Base-by-base conservation (phyloP, 805 yeast genomes). In the Hanseniaspora clermontiae region DNA sequence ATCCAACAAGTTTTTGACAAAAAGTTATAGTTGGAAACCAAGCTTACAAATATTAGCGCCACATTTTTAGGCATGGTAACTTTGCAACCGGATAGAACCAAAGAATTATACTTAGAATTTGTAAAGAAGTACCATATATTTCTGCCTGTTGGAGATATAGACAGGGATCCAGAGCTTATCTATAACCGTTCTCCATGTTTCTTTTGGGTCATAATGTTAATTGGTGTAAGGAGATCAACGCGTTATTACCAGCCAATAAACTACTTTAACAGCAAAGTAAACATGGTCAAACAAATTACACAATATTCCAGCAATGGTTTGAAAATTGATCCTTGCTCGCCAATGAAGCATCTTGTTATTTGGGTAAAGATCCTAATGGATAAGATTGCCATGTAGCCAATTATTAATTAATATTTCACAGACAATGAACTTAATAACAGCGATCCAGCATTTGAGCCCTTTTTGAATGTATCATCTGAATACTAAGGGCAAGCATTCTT, bases 401-500 rank as follows among this genome's bases (percentile, higher is more conserved):
- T 90, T 51, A 84, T 95, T 5, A 73, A 95, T 60, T 87, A 84
- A 64, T 79, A 82, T 24, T 93, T 95, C 2, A 76, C 83, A 1
- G 93, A 83, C 61, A 79, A 77, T 51, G 90, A 84, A 61, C 19
- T 51, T 15, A 51, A 51, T 15, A 51, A 36, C 19, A 34, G 24
- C 8, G 55, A 36, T 9, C 32, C 50, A 0, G 46, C n/a, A 2
- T 43, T 29, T 31, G 90, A 84, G 61, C 95, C 95, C 0, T 78
- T 86, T 12, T 73, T 87, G 64, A 90, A 90, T 63, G 91, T 89
- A 1, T 87, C 95, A 5, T 84, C 95, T 24, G 96, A 91, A 0
- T 91, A 84, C 65, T 85, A 96, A 0, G 97, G 91, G 0, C 98
- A 91, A 67, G 97, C 97, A 0, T 84, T 91, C 60, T 70, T 91